Base-by-base conservation (phyloP, 306 rosid species). In the Herpetospermum pedunculosum region DNA sequence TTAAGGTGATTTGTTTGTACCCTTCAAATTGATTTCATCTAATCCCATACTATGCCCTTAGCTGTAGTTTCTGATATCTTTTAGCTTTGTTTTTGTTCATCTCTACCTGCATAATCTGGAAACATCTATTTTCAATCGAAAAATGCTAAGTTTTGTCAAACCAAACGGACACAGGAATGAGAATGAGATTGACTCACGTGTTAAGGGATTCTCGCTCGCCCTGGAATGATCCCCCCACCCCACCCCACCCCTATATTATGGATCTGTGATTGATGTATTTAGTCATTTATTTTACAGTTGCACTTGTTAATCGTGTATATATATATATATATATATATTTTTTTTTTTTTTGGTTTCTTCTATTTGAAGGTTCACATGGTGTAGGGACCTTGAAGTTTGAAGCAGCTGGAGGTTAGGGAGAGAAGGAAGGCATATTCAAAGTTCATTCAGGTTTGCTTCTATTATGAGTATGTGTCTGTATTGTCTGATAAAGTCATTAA, bases 401-500 rank as follows among this genome's bases (percentile, higher is more conserved):
- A 40, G n/a, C 8, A 64, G 71, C 25, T 18, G 8, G 12, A 63
- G 38, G 1, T 65, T 21, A 11, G 54, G n/a, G 38, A 68, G 19
- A 10, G 38, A 26, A 44, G 19, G 9, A 37, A 37, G 38, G 73
- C 25, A 69, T 44, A 44, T 69, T 69, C 38, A 44, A 69, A 43
- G 21, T 28, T 69, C 23, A 69, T 69, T 26, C 23, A 69, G 73
- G 73, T 69, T 43, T 44, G 37, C 7, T 69, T 69, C 55, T 44
- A 11, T 67, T 67, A 69, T 69, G 73, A 69, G 37, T 69, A 69
- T 69, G 73, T 26, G 25, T 15, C 9, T 69, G 73, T 25, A 25
- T 15, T 44, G 73, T 43, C 55, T 69, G 73, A 14, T 69, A 69
- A 69, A 69, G 73, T 26, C 19, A 25, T 26, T 43, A 25, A 4